These are phyloP conservation scores for Rosa hybrid DNA, from an alignment of 331 rosid species.

Conservation along the genomic window DNA sequence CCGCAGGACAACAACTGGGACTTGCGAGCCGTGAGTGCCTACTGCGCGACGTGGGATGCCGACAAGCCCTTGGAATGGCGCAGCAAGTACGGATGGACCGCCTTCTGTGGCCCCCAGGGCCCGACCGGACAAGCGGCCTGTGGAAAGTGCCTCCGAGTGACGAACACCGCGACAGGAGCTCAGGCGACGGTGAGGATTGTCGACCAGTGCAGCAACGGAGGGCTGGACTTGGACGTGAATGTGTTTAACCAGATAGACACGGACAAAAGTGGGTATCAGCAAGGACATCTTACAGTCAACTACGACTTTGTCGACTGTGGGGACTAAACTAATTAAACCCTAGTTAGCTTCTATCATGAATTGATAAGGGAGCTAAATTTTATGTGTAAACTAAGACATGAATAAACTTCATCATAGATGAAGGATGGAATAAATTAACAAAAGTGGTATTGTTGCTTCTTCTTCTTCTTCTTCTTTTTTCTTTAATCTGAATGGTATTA, in stretches of 20 bases:
- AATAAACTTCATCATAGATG: neutral
- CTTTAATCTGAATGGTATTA: too few relatives aligned
- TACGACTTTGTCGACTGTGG: slow-evolving; percentile 62
- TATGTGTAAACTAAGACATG: neutral
- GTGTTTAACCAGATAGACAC: slow-evolving; percentile 56
- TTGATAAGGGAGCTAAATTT: neutral
- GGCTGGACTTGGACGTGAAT: slow-evolving; percentile 62
- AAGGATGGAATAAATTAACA: neutral
- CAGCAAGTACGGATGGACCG: slow-evolving; percentile 78
- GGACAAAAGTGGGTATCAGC: slow-evolving; percentile 40
- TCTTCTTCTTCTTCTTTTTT: too few relatives aligned
- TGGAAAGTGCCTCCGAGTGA: slow-evolving; percentile 72
- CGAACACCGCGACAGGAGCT: slow-evolving; percentile 50
- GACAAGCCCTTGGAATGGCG: slow-evolving; percentile 59
- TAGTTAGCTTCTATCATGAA: neutral
- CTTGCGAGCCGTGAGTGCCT: slow-evolving; percentile 53
- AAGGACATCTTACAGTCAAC: slow-evolving; percentile 60
- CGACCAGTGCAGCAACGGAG: slow-evolving; percentile 73
- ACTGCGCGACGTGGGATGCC: slow-evolving; percentile 80
- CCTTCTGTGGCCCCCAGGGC: slow-evolving; percentile 83
- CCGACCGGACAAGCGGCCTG: slow-evolving; percentile 60
- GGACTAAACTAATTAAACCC: slow-evolving; percentile 20
- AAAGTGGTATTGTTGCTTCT: neutral
- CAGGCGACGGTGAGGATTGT: slow-evolving; percentile 61
- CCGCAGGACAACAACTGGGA: slow-evolving; percentile 68